Evolutionary conservation across 805 yeast species (phyloP), one percentile per base, ranked within the genome.

Genomic region (Starmerella riodocensis): DNA sequence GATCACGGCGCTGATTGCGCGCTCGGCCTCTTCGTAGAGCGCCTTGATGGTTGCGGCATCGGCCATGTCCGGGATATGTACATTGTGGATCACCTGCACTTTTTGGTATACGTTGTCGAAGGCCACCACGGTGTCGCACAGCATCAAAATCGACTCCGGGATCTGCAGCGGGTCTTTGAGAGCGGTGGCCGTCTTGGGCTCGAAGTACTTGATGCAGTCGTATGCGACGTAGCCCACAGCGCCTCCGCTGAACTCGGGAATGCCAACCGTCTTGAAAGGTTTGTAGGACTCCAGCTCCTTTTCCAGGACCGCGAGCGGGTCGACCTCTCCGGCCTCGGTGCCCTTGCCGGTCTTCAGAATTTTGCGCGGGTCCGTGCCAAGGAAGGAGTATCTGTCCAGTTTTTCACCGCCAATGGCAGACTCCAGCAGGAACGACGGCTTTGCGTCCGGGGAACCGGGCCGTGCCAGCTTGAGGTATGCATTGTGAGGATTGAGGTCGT

Each of bases 201-300:
- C 99, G 51, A 91, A 91, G 61, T 91, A 91, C 57, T 84, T 81
- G 54, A 91, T 80, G 65, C 99, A 91, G 60, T 91, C 99, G 54
- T 91, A 91, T 1, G 96, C 83, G 32, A 91, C 76, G 57, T 85
- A 91, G 2, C 99, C 99, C 39, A 88, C 71, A 5, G 97, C 97
- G 47, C 99, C 99, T 42, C 99, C 98, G 51, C 86, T 77, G 42
- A 85, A 64, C 12, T 94, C 61, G 83, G 52, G 46, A 36, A 86
- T 64, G 30, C 93, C 93, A 0, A 93, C 93, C 36, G 83, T 63
- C 50, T 72, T 75, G 1, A 86, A 83, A 53, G 82, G 84, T 40
- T 66, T 71, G 53, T 70, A 72, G 29, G 66, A 59, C 8, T 64
- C 59, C 63, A 91, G 66, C 56, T 88, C 95, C 32, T 71, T 49